A percentile compares a stretch with the other conserved stretches of the same genome.
Conservation (phyloP, 2,329 filamentous ascomycete genomes). For the Camillea tinctor region DNA sequence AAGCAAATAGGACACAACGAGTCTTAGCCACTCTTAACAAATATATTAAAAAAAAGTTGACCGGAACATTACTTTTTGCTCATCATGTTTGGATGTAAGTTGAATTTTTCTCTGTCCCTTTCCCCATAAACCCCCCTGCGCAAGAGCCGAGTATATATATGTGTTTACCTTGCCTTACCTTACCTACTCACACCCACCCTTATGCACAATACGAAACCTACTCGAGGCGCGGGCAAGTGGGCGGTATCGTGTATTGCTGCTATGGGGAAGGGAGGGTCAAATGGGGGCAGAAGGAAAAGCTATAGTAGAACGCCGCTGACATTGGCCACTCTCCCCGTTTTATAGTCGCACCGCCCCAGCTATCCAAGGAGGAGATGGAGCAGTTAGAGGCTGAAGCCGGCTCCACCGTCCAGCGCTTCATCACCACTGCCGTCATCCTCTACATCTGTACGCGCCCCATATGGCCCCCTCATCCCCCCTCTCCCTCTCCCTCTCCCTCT, state of each 20-base stretch:
- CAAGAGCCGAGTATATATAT: not conserved
- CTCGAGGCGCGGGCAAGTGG: not conserved
- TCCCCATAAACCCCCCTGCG: too few relatives aligned
- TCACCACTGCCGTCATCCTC: conserved; percentile 64
- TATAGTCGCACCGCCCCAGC: conserved; percentile 56
- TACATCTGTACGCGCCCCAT: conserved; percentile 71
- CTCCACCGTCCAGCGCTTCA: conserved; percentile 65
- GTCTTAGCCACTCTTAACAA: too few relatives aligned
- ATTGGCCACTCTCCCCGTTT: not conserved
- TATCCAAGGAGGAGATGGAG: conserved; percentile 68
- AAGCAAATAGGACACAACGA: too few relatives aligned
- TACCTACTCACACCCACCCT: not conserved
- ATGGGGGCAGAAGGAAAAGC: too few relatives aligned
- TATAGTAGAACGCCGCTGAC: too few relatives aligned
- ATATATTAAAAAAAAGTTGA: not conserved
- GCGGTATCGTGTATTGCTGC: not conserved
- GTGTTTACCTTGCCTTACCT: not conserved
- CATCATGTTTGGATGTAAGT: not conserved
- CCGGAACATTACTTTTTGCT: not conserved
- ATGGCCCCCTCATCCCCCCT: too few relatives aligned
- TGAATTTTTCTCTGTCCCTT: not conserved
- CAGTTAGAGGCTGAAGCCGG: conserved; percentile 66
- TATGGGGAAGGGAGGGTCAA: not conserved
- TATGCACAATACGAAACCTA: not conserved
- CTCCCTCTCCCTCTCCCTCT: not conserved